Evolutionary conservation across 495 filamentous ascomycete species (phyloP).

Genomic region (Hypoxylon crocopeplum): DNA sequence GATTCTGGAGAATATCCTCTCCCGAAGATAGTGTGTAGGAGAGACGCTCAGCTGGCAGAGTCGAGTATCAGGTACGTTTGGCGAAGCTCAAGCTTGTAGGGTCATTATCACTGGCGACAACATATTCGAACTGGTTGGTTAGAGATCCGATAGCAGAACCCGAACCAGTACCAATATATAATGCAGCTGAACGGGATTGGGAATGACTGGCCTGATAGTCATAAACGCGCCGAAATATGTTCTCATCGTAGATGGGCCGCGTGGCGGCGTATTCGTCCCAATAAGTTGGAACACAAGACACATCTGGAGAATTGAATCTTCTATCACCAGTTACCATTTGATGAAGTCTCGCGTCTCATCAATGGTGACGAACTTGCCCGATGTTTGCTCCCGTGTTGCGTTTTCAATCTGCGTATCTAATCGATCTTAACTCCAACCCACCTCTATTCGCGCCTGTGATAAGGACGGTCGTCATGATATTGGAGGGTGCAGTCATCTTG

Average conservation of each 20-base stretch:
- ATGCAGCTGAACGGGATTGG: constrained; percentile 21
- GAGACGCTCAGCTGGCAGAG: constrained; percentile 3
- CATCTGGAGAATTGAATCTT: no score
- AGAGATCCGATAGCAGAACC: constrained; percentile 35
- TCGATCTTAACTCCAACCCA: no score
- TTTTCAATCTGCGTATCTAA: constrained; percentile 8
- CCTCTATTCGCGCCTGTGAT: background rate
- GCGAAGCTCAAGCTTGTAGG: constrained; percentile 28
- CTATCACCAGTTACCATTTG: background rate
- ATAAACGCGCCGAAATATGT: constrained; percentile 38
- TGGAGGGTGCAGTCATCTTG: no score
- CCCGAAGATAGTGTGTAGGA: constrained; percentile 19
- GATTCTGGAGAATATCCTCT: constrained; percentile 27
- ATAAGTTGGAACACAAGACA: no score
- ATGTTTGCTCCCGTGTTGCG: constrained; percentile 14
- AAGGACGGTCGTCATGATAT: background rate
- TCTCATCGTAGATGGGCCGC: constrained; percentile 4
- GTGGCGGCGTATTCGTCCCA: constrained; percentile 19
- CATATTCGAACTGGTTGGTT: constrained; percentile 25
- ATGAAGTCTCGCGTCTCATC: background rate
- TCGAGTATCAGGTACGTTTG: constrained; percentile 6
- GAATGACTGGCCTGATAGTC: constrained; percentile 35
- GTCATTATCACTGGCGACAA: constrained; percentile 39
- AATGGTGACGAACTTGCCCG: constrained; percentile 2
- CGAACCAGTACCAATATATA: constrained; percentile 42